These are phyloP conservation scores for Ochromonas danica DNA, from an alignment of 108 stramenopile genomes.

Conservation along the genomic window DNA sequence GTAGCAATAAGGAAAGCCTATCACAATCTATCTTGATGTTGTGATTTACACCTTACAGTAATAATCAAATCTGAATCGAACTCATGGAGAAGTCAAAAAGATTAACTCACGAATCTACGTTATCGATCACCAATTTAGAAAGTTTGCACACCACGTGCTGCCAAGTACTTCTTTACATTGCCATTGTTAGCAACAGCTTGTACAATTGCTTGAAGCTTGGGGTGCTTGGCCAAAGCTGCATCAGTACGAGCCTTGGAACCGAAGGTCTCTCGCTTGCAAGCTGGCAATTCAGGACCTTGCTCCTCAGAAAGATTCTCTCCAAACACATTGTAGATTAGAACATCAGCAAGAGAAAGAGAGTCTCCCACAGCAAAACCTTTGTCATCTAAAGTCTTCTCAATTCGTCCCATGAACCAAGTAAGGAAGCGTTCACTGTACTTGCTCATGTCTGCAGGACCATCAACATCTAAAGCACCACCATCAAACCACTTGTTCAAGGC, in stretches of 20 bases:
- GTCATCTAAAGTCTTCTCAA: neutral
- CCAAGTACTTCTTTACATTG: neutral
- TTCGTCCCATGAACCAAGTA: slow-evolving; percentile 1
- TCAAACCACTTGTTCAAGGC: slow-evolving; percentile 21
- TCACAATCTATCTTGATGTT: too few species aligned
- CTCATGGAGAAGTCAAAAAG: too few species aligned
- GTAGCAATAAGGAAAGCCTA: too few species aligned
- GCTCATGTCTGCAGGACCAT: neutral
- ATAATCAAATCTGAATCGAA: too few species aligned
- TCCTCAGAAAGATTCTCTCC: neutral
- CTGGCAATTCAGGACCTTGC: neutral
- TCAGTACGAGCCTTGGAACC: slow-evolving; percentile 19
- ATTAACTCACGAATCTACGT: too few species aligned
- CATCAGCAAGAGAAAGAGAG: slow-evolving; percentile 6
- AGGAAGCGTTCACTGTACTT: neutral
- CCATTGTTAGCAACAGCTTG: slow-evolving; percentile 6
- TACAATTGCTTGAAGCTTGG: neutral
- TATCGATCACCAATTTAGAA: slow-evolving; percentile 5
- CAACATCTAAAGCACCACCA: neutral
- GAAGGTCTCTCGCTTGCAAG: neutral
- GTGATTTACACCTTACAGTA: too few species aligned
- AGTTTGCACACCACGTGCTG: neutral
- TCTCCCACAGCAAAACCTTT: slow-evolving; percentile 26
- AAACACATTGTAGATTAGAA: neutral
- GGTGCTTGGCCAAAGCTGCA: neutral